Percentiles rank a stretch among this genome's conserved stretches.
Evolutionary conservation across 768 basidiomycete genomes (phyloP).

Genomic region (Nevesoporus exiguus): DNA sequence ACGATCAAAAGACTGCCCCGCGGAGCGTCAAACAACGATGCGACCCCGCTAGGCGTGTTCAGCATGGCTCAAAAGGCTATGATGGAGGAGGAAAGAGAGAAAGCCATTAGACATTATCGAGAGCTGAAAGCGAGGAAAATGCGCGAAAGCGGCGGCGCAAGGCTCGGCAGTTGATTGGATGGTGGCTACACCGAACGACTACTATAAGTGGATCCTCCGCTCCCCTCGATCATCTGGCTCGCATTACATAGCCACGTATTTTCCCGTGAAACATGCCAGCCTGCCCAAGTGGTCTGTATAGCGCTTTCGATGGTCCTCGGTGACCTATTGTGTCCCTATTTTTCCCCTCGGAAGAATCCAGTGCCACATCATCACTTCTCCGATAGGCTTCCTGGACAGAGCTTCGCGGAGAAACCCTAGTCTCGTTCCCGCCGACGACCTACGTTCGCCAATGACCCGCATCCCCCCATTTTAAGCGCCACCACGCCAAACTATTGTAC

Average conservation of each 20-base stretch:
- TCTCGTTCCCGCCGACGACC: background rate
- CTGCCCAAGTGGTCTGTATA: background rate
- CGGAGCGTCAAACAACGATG: constrained; percentile 31
- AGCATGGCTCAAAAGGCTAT: constrained; percentile 74
- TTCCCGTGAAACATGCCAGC: constrained; percentile 2
- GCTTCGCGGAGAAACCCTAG: background rate
- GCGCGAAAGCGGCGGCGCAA: constrained; percentile 14
- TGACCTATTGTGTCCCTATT: constrained; percentile 3
- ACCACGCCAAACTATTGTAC: background rate
- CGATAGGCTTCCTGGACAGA: constrained; percentile 1
- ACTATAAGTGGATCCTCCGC: constrained; percentile 8
- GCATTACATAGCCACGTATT: background rate
- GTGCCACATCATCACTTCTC: background rate
- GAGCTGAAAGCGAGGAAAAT: constrained; percentile 56
- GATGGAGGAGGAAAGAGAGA: constrained; percentile 75
- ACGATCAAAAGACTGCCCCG: constrained; percentile 55
- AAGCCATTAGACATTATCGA: constrained; percentile 62
- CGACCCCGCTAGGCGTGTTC: constrained; percentile 44
- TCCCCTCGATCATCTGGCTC: background rate
- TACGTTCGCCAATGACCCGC: constrained; percentile 1
- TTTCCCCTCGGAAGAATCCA: background rate
- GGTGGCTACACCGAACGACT: constrained; percentile 4
- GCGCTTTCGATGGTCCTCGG: constrained; percentile 4
- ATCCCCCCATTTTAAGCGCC: constrained; percentile 3
- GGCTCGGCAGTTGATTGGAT: constrained; percentile 8